A percentile compares a stretch with the other conserved stretches of the same genome.
Evolutionary conservation across 2,329 filamentous ascomycete species (phyloP).

Genomic region (Aureobasidium sp.): DNA sequence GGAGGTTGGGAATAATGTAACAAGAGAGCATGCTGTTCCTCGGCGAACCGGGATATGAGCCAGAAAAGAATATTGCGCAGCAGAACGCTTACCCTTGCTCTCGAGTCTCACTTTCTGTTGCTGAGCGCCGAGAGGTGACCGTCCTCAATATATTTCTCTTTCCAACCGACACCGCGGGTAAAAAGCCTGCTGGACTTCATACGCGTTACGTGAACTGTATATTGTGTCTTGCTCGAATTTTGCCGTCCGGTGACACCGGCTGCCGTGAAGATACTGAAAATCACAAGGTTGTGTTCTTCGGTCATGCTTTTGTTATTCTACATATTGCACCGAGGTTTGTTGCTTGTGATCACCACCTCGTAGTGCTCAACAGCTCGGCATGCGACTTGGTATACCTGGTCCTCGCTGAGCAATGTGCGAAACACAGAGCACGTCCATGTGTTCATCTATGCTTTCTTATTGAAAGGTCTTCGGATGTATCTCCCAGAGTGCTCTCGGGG

Average conservation of each 20-base stretch:
- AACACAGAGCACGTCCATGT: not conserved
- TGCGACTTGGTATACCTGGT: not conserved
- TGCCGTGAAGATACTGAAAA: not conserved
- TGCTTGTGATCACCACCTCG: not conserved
- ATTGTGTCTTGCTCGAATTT: not conserved
- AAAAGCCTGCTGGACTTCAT: not conserved
- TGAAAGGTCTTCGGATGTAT: not conserved
- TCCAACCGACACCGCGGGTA: constrained; percentile 1
- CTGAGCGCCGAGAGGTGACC: not conserved
- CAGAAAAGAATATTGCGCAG: not conserved
- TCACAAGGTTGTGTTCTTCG: not conserved
- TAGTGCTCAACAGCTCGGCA: not conserved
- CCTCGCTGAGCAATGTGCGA: not conserved
- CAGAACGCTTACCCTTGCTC: not conserved
- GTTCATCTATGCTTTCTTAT: not conserved
- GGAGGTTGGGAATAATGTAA: not conserved
- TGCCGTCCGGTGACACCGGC: not conserved
- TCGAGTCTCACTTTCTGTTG: not conserved
- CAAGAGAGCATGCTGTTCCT: not conserved
- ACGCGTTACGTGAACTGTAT: not conserved
- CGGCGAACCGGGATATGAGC: not conserved
- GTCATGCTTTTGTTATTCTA: not conserved
- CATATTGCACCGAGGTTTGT: constrained; percentile 3
- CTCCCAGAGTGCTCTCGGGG: not conserved
- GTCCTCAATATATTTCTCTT: not conserved